phyloP scores from a whole-genome alignment of 495 filamentous ascomycete species.

The Pyronema domesticum region DNA sequence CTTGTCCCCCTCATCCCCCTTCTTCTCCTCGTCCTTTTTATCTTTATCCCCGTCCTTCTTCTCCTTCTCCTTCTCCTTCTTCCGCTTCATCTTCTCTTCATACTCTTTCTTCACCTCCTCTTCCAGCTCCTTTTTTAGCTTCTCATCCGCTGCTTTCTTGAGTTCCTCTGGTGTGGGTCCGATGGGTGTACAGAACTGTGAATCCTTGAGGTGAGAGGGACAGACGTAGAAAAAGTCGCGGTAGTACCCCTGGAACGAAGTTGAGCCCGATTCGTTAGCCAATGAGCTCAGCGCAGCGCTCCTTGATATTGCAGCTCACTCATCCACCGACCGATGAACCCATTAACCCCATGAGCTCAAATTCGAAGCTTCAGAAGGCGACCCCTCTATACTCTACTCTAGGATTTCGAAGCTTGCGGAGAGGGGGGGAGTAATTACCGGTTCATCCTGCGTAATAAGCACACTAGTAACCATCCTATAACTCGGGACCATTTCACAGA shows the following conservation, averaged over 20 bases:
- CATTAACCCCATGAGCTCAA: too few relatives aligned
- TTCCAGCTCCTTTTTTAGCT: constrained; percentile 27
- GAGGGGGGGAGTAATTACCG: constrained; percentile 47
- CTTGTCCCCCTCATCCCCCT: constrained; percentile 25
- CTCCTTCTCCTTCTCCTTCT: constrained; percentile 36
- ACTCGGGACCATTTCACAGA: too few relatives aligned
- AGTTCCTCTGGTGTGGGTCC: background rate
- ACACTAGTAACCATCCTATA: constrained; percentile 38
- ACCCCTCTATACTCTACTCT: too few relatives aligned
- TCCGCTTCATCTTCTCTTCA: constrained; percentile 51
- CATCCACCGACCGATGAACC: too few relatives aligned
- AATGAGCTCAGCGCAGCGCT: too few relatives aligned
- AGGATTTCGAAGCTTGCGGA: too few relatives aligned
- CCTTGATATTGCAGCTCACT: too few relatives aligned
- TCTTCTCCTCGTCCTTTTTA: constrained; percentile 32
- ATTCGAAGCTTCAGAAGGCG: too few relatives aligned
- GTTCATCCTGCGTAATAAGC: constrained; percentile 74
- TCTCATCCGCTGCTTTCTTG: background rate
- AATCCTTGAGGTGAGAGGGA: constrained; percentile 46
- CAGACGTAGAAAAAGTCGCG: constrained; percentile 90
- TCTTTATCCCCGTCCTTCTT: constrained; percentile 38
- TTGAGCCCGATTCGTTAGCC: too few relatives aligned
- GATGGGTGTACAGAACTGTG: background rate
- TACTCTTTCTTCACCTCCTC: constrained; percentile 61
- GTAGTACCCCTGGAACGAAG: too few relatives aligned